A percentile compares a stretch with the other conserved stretches of the same genome.
These are phyloP conservation scores for Magnusiomyces clavatus DNA, from an alignment of 1,139 yeast species.

Conservation along the genomic window DNA sequence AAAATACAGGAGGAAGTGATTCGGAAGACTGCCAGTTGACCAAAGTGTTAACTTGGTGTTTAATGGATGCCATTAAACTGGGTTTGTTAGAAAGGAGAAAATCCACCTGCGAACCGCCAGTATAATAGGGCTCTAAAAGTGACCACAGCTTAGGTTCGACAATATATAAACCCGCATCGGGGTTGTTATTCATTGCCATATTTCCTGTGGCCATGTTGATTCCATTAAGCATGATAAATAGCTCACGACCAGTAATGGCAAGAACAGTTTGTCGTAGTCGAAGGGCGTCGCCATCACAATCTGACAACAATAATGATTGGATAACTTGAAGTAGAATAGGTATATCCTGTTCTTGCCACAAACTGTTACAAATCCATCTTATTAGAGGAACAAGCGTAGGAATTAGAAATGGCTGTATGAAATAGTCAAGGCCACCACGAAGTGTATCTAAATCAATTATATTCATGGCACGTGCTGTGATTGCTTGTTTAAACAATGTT, in stretches of 20 bases:
- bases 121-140: constrained; percentile 10
- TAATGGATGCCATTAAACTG: constrained; percentile 14
- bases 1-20: constrained; percentile 24
- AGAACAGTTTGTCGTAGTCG: constrained; percentile 33
- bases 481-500: constrained; percentile 62
- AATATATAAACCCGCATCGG: constrained; percentile 6
- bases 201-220: constrained; percentile 12
- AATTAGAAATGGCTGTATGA: constrained; percentile 51
- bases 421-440: constrained; percentile 56
- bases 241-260: constrained; percentile 26
- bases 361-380: constrained; percentile 32
- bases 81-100: not conserved
- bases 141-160: constrained; percentile 12
- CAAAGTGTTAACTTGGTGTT: constrained; percentile 21
- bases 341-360: constrained; percentile 32
- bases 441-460: constrained; percentile 44
- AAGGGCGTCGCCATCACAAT: constrained; percentile 34
- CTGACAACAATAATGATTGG: constrained; percentile 30
- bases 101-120: not conserved
- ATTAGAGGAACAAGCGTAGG: constrained; percentile 41
- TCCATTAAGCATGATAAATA: constrained; percentile 19
- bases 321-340: constrained; percentile 29
- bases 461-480: constrained; percentile 51
- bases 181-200: constrained; percentile 5
- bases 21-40: constrained; percentile 22